These are phyloP conservation scores for Castanea sativa DNA, from an alignment of 306 rosid genomes.

Conservation along the genomic window DNA sequence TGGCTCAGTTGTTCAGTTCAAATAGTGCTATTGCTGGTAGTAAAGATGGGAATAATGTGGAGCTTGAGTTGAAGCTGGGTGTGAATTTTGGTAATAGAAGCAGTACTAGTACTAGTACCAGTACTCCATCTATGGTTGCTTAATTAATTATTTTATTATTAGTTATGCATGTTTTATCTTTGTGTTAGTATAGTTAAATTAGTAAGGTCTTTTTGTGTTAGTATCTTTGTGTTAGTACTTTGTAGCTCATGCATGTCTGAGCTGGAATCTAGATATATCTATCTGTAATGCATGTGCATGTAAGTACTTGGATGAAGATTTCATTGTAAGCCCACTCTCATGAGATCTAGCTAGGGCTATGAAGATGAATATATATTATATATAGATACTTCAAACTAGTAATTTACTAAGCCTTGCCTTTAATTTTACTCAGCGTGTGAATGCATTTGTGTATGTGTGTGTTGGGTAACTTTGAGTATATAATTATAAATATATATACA, in stretches of 20 bases:
- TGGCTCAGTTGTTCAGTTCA: constrained; percentile 59
- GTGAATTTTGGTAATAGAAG: constrained; percentile 18
- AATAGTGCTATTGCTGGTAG: neutral
- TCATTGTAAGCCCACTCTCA: neutral
- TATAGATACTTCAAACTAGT: neutral
- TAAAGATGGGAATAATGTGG: constrained; percentile 7
- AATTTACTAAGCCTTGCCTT: neutral
- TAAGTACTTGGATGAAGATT: neutral
- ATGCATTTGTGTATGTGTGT: neutral
- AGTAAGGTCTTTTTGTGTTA: too few species aligned
- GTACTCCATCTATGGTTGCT: neutral
- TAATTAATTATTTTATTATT: neutral
- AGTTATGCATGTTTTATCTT: too few species aligned
- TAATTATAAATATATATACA: too few species aligned
- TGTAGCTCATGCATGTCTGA: neutral
- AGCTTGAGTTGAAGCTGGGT: constrained; percentile 51
- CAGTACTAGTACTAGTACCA: neutral
- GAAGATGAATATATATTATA: neutral
- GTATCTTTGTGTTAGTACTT: neutral
- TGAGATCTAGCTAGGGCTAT: neutral
- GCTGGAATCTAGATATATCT: neutral
- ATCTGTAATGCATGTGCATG: neutral
- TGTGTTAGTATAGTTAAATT: too few species aligned
- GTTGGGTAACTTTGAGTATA: too few species aligned
- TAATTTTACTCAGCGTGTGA: neutral